Base-by-base conservation (phyloP, 257 asterid genomes). In the Lavandula angustifolia region DNA sequence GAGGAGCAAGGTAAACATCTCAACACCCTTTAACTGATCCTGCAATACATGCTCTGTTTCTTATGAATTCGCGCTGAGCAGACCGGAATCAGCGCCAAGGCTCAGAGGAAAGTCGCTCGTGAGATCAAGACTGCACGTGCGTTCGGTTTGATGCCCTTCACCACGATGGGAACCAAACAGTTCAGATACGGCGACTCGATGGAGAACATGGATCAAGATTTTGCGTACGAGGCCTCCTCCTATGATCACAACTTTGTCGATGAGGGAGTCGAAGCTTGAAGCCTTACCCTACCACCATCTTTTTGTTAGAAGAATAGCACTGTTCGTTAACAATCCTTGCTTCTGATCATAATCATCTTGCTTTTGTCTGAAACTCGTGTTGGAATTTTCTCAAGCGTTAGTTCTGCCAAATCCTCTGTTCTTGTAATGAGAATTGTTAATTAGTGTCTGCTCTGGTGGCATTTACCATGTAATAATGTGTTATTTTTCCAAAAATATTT, bases 101-200 rank as follows among this genome's bases (percentile, higher is more conserved):
- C 87, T 37, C 87, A 82, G 72, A 74, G 83, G 72, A 82, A 82
- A 76, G 59, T 82, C 59, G 88, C 85, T 5, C 88, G 88, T 54
- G 98, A 85, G 82, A 92, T 92, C 78, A 89, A 92, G 82, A 92
- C 99, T 56, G 98, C 98, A 33, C 83, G 99, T 27, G 91, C 95
- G 53, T 94, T 94, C 49, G 96, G 99, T 55, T 84, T 94, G 56
- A 76, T 94, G 92, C 99, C 99, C 2, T 94, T 94, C 84, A 90
- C 97, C 60, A 79, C 95, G 29, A 90, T 94, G 99, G 98, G 99
- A 44, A 86, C 92, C 37, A 94, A 94, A 75, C 84, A 75, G 0
- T 90, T 90, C 44, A 60, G 29, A 5, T 83, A 52, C 48, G 95
- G 95, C 9, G 37, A 7, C 57, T 76, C 99, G 5, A 94, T 94